These are phyloP conservation scores for Trichoderma hamatum DNA, from an alignment of 2,329 filamentous ascomycete genomes.

Conservation along the genomic window DNA sequence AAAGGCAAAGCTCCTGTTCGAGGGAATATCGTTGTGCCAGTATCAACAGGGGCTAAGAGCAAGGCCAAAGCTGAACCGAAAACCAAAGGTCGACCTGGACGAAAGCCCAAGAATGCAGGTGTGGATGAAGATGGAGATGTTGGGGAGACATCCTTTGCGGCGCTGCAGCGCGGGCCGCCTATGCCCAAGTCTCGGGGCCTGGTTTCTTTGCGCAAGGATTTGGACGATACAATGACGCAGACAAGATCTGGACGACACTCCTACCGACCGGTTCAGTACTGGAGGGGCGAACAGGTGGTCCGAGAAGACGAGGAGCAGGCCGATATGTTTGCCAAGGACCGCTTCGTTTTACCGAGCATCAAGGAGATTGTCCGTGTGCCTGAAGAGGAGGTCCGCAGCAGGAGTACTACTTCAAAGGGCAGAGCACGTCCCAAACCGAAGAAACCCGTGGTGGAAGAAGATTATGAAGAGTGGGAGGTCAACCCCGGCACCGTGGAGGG, in stretches of 20 bases:
- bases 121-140: conserved; percentile 46
- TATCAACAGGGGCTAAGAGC: conserved; percentile 3
- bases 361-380: conserved; percentile 74
- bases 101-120: conserved; percentile 33
- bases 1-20: conserved; percentile 21
- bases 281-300: conserved; percentile 80
- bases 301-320: conserved; percentile 64
- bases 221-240: conserved; percentile 53
- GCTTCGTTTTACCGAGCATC: conserved; percentile 68
- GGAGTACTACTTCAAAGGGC: conserved; percentile 26
- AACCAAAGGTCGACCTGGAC: conserved; percentile 33
- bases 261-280: conserved; percentile 78
- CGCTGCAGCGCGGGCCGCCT: conserved; percentile 58
- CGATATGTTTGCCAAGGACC: conserved; percentile 45
- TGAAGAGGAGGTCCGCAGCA: conserved; percentile 55
- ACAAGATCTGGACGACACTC: conserved; percentile 79
- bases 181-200: conserved; percentile 59
- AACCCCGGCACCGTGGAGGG: conserved; percentile 66
- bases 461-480: conserved; percentile 71
- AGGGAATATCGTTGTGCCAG: not conserved
- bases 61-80: conserved; percentile 34
- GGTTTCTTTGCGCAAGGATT: conserved; percentile 54
- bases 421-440: conserved; percentile 39
- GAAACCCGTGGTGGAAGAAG: conserved; percentile 51
- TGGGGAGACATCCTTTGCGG: conserved; percentile 51